phyloP scores from a whole-genome alignment of 2,329 filamentous ascomycete genomes.

The Tolypocladium inflatum region DNA sequence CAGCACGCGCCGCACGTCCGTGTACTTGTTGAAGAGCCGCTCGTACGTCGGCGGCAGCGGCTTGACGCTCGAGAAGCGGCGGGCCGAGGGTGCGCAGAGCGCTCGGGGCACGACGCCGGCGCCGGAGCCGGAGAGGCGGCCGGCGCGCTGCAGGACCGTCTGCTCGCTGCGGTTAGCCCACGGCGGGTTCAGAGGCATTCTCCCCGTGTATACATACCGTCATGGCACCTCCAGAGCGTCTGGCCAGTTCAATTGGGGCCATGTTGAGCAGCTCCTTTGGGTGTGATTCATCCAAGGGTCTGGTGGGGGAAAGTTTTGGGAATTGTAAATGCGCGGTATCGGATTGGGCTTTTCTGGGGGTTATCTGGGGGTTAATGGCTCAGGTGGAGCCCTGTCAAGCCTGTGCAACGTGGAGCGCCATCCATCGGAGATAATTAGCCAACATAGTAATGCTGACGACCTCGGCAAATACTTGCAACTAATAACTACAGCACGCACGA shows the following conservation, averaged over 20 bases:
- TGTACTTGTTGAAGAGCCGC: conserved; percentile 68
- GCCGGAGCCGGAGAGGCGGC: conserved; percentile 19
- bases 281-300: conserved; percentile 1
- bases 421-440: neutral
- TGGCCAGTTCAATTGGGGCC: conserved; percentile 41
- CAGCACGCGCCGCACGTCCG: conserved; percentile 65
- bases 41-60: conserved; percentile 63
- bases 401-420: neutral
- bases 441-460: neutral
- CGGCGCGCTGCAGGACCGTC: conserved; percentile 25
- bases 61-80: conserved; percentile 28
- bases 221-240: conserved; percentile 37
- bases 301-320: neutral
- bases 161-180: conserved; percentile 9
- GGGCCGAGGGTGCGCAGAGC: conserved; percentile 14
- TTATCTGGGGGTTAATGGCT: too few species aligned
- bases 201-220: conserved; percentile 23
- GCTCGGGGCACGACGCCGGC: conserved; percentile 3
- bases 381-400: neutral
- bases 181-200: neutral
- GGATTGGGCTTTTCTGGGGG: conserved; percentile 20
- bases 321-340: conserved; percentile 23
- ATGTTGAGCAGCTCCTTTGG: conserved; percentile 19
- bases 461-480: neutral
- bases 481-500: neutral